phyloP scores from a whole-genome alignment of 106 monocot genomes.

The Dendrobium nobile region DNA sequence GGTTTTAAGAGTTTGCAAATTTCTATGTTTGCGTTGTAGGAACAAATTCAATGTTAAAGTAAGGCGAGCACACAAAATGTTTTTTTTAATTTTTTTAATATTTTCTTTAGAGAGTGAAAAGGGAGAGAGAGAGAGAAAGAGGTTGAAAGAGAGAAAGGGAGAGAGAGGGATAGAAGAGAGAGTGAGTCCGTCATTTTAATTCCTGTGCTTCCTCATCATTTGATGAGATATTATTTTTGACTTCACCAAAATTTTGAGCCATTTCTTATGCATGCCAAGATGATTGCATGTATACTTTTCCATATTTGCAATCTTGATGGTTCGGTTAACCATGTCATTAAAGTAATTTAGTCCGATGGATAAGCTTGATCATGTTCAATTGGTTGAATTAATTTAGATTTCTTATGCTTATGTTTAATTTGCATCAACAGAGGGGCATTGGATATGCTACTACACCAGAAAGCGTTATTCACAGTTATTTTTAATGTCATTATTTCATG shows the following conservation, averaged over 20 bases:
- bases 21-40: too few relatives aligned
- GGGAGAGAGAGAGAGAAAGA: too few relatives aligned
- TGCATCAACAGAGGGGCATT: background rate
- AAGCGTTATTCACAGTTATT: background rate
- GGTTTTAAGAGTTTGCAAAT: too few relatives aligned
- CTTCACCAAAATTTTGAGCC: background rate
- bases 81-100: too few relatives aligned
- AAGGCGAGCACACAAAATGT: too few relatives aligned
- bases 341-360: background rate
- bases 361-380: background rate
- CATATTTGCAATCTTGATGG: background rate
- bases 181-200: background rate
- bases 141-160: too few relatives aligned
- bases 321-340: background rate
- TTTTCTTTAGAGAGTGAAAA: too few relatives aligned
- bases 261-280: background rate
- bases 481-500: background rate
- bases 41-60: too few relatives aligned
- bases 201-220: background rate
- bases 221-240: background rate
- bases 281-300: background rate
- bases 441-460: background rate
- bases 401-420: background rate
- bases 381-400: background rate
- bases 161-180: too few relatives aligned